phyloP scores from a whole-genome alignment of 1,284 basidiomycete species.

The Austroboletus niveus region DNA sequence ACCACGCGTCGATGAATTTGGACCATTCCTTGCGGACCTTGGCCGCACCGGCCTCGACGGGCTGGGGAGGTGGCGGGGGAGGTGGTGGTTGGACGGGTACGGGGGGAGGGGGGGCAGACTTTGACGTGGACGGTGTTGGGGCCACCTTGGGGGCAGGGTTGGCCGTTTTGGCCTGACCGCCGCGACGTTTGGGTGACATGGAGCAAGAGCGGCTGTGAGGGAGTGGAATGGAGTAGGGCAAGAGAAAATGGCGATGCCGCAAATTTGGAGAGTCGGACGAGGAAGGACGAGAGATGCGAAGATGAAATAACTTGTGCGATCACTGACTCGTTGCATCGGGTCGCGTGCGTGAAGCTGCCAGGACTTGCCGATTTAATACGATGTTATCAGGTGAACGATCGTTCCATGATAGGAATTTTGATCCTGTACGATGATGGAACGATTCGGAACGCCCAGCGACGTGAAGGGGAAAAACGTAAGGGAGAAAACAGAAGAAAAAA shows the following conservation, averaged over 20 bases:
- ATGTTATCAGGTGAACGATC: constrained; percentile 29
- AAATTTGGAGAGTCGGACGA: background rate
- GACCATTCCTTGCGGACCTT: constrained; percentile 32
- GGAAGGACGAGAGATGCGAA: constrained; percentile 12
- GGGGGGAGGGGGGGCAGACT: constrained; percentile 4
- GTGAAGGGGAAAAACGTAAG: background rate
- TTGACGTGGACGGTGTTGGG: constrained; percentile 9
- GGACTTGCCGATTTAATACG: constrained; percentile 12
- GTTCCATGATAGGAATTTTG: constrained; percentile 31
- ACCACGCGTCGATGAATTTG: constrained; percentile 28
- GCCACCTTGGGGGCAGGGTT: constrained; percentile 7
- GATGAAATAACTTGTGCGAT: constrained; percentile 19
- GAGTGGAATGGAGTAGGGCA: background rate
- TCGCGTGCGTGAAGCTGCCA: constrained; percentile 24
- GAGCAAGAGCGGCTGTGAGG: background rate
- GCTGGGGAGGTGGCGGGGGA: constrained; percentile 5
- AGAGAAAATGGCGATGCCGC: constrained; percentile 13
- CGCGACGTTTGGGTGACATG: constrained; percentile 33
- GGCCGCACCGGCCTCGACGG: constrained; percentile 16
- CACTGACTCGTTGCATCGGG: constrained; percentile 28
- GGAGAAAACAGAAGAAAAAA: background rate
- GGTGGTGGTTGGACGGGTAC: background rate
- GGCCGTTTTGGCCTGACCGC: constrained; percentile 18
- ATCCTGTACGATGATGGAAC: constrained; percentile 16
- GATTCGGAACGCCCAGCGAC: constrained; percentile 17